Evolutionary conservation across 2,329 filamentous ascomycete genomes (phyloP), one percentile per base, ranked within the genome.

Genomic region (Xylaria sp.): DNA sequence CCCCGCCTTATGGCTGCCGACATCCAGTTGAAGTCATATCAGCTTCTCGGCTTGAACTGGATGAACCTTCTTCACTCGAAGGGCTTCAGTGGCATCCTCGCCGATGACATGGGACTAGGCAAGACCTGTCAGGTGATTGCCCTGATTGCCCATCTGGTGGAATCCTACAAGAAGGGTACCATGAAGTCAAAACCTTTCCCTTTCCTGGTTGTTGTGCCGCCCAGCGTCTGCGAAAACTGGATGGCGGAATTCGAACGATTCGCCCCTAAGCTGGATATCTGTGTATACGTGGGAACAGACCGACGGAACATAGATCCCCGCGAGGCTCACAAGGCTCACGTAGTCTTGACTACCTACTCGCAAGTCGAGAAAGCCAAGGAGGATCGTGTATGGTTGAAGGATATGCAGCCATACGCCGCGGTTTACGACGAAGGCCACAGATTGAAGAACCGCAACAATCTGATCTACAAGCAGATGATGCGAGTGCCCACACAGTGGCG

Each of bases 101-200:
- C 94, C 1, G 94, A 99, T 71, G 94, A 99, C 71, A 99, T 99
- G 94, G 94, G 90, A 55, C 79, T 93, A 47, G 94, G 94, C 51
- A 99, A 99, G 79, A 99, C 94, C 0, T 97, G 92, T 68, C 93
- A 99, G 70, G 91, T 97, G 63, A 96, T 99, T 66, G 87, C 91
- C 0, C 91, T 99, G 68, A 81, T 99, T 51, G 89, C 91, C 13
- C 88, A 96, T 68, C 79, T 99, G 30, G 85, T 90, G 13, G 85
- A 92, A 69, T 83, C 83, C 35, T 84, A 79, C 61, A 70, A 78
- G 39, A 68, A 69, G 4, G 62, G 67, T 1, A 58, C 58, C 4
- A 63, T 65, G 2, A 63, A 66, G 1, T 54, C 67, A 3, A 66
- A 69, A 76, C 63, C 84, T 70, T 78, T 91, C 90, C 69, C 91